Base-by-base conservation (phyloP, 202 grass and related monocot genomes). In the Schoenoplectus triqueter region DNA sequence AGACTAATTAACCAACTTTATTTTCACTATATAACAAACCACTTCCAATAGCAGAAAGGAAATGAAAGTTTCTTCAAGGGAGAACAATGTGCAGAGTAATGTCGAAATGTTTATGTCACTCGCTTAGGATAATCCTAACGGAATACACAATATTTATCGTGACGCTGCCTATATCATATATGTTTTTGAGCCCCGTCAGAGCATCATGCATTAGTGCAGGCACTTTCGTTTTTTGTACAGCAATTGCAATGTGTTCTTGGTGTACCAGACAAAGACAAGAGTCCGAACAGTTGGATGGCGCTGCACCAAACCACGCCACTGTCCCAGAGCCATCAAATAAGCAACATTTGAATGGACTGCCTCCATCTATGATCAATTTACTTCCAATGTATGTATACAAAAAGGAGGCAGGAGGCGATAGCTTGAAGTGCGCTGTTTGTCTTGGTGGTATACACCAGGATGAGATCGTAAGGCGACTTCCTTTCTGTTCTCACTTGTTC, bases 71-170 rank as follows among this genome's bases (percentile, higher is more conserved):
- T 31, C 31, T 57, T 77, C 9, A 77, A 77, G 52, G 73, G 59
- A 77, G 11, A 40, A 77, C 73, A 55, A 77, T 77, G 51, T 77
- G 73, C 7, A 15, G 51, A 56, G 10, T 7, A 40, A 77, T 14
- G 4, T 11, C 73, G 21, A 41, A 56, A 57, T 57, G 51, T 20
- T 15, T 77, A 39, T 57, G 73, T 15, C 10, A 21, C 13, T 56
- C 10, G 2, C 4, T 77, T n/a, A 14, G 11, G 51, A 14, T 40
- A 11, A 77, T 77, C 51, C 52, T 77, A 40, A 57, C 7, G 5
- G 73, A 77, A 11, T 77, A 77, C 50, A 77, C 73, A 14, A 41
- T 77, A 77, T 77, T 77, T 21, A 77, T 77, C 21, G 73, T 51
- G 51, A 77, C 51, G 21, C 5, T 77, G 51, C 73, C 73, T 2